Percentiles rank a stretch among this genome's conserved stretches.
phyloP scores from a whole-genome alignment of 306 rosid genomes.

The Herpetospermum pedunculosum region DNA sequence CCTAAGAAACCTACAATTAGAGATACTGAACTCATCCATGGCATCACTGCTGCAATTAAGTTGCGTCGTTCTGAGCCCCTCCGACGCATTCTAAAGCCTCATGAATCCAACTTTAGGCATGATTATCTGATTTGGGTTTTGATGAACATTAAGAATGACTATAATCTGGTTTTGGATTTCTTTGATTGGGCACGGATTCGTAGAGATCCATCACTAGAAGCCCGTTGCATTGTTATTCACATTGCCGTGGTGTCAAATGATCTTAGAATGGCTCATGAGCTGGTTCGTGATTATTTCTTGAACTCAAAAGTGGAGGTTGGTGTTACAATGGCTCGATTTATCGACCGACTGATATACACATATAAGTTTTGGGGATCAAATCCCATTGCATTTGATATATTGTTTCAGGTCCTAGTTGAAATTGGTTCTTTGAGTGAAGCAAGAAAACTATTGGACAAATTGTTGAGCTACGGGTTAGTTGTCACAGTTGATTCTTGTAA shows the following conservation, averaged over 20 bases:
- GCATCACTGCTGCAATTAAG: constrained; percentile 45
- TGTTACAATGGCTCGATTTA: constrained; percentile 27
- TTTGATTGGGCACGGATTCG: constrained; percentile 61
- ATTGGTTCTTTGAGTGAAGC: constrained; percentile 51
- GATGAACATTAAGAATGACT: constrained; percentile 43
- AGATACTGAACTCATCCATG: constrained; percentile 53
- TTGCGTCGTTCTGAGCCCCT: constrained; percentile 60
- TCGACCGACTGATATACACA: constrained; percentile 56
- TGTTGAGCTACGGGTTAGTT: constrained; percentile 50
- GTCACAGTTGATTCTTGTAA: constrained; percentile 71
- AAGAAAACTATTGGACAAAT: constrained; percentile 37
- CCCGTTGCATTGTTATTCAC: constrained; percentile 62
- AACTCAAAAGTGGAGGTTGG: constrained; percentile 30
- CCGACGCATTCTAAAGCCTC: constrained; percentile 41
- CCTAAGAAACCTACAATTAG: constrained; percentile 46
- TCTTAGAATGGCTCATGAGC: constrained; percentile 41
- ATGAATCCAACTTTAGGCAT: constrained; percentile 40
- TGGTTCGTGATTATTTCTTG: constrained; percentile 46
- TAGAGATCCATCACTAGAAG: constrained; percentile 44
- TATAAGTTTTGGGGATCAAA: constrained; percentile 76
- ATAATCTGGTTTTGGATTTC: constrained; percentile 41
- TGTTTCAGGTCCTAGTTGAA: constrained; percentile 67
- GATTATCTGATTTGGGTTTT: constrained; percentile 68
- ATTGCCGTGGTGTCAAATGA: constrained; percentile 55
- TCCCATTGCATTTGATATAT: constrained; percentile 63